Percentiles rank a stretch among this genome's conserved stretches.
Conservation (phyloP, 495 filamentous ascomycete genomes). For the Aspergillus campestris region DNA sequence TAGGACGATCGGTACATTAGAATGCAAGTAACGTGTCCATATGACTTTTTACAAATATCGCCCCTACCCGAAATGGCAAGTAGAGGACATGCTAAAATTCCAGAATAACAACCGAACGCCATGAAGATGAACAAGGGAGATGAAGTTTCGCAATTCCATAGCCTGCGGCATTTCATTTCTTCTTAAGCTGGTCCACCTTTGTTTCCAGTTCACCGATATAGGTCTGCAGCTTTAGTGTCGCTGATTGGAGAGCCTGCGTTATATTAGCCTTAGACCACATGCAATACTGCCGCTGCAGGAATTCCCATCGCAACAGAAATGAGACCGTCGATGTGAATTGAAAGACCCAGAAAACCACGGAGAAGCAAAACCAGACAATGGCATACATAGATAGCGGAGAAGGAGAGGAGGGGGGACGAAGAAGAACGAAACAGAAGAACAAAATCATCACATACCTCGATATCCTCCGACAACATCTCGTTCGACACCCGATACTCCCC, state of each 20-base stretch:
- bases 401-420: not conserved
- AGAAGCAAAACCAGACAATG: slow-evolving; percentile 3
- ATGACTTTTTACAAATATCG: slow-evolving; percentile 1
- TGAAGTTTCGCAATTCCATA: not conserved
- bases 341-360: not conserved
- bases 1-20: too few relatives aligned
- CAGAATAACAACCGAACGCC: not conserved
- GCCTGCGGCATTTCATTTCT: slow-evolving; percentile 35
- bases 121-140: not conserved
- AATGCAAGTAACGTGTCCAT: not conserved
- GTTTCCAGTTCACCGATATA: slow-evolving; percentile 78
- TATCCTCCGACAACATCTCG: slow-evolving; percentile 90
- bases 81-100: slow-evolving; percentile 2
- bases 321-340: too few relatives aligned
- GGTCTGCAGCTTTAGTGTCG: slow-evolving; percentile 74
- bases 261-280: not conserved
- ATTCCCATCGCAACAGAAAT: too few relatives aligned
- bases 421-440: not conserved
- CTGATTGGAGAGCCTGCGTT: slow-evolving; percentile 71
- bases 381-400: not conserved
- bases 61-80: not conserved
- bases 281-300: too few relatives aligned
- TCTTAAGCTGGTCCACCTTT: slow-evolving; percentile 61
- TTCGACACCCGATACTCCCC: slow-evolving; percentile 92
- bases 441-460: slow-evolving; percentile 62